phyloP scores from a whole-genome alignment of 495 filamentous ascomycete species.

The Daldinia decipiens region DNA sequence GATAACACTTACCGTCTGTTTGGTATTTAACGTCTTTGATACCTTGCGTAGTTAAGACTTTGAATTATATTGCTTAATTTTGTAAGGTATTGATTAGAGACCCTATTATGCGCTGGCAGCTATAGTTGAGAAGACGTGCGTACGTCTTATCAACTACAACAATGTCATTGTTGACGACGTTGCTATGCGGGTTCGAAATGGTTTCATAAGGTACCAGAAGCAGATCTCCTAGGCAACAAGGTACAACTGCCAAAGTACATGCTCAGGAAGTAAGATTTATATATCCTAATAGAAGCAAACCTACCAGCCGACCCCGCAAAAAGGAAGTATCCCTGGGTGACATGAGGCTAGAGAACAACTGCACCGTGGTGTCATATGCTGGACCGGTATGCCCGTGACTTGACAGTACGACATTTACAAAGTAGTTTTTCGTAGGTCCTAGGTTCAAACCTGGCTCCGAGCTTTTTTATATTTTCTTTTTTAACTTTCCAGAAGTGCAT shows the following conservation, averaged over 20 bases:
- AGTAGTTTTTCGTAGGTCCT: conserved; percentile 13
- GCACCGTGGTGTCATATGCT: not conserved
- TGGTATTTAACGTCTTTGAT: not conserved
- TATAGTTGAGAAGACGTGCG: not conserved
- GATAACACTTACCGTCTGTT: not conserved
- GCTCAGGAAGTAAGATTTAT: not conserved
- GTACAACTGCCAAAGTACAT: not conserved
- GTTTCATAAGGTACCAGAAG: not conserved
- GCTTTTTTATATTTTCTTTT: conserved; percentile 10
- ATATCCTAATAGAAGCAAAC: not conserved
- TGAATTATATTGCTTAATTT: not conserved
- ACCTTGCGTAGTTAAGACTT: not conserved
- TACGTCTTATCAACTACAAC: not conserved
- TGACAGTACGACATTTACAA: conserved; percentile 2
- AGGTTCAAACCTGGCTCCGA: not conserved
- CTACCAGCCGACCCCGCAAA: conserved; percentile 7
- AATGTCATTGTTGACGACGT: not conserved
- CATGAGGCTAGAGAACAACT: conserved; percentile 6
- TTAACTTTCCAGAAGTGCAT: not conserved
- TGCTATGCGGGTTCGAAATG: not conserved
- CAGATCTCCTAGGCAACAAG: not conserved
- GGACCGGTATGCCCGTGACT: conserved; percentile 13
- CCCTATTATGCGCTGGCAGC: not conserved
- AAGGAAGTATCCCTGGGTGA: conserved; percentile 18
- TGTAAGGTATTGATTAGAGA: not conserved